A percentile compares a stretch with the other conserved stretches of the same genome.
Conservation (phyloP, 1,139 yeast genomes). For the Debaryomyces sp. region DNA sequence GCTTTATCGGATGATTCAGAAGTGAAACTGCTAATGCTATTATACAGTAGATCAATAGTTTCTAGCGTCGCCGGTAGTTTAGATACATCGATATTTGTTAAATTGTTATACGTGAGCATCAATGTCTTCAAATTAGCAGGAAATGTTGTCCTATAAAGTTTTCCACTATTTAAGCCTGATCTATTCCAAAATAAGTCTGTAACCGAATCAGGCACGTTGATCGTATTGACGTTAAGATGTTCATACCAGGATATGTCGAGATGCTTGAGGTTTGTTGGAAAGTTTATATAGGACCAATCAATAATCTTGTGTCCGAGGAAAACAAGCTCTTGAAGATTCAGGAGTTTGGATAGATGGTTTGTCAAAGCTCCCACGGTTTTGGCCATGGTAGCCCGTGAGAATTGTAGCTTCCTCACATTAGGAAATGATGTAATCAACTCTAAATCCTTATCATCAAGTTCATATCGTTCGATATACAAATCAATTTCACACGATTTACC, state of each 20-base stretch:
- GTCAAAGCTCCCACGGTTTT: slow-evolving; percentile 13
- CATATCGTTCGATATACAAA: slow-evolving; percentile 30
- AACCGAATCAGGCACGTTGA: slow-evolving; percentile 22
- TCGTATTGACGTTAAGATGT: slow-evolving; percentile 17
- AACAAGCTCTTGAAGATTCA: slow-evolving; percentile 26
- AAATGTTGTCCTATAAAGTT: slow-evolving; percentile 18
- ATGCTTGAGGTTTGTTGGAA: slow-evolving; percentile 27
- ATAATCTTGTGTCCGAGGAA: slow-evolving; percentile 35
- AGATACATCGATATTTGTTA: slow-evolving; percentile 23
- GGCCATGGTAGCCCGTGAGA: slow-evolving; percentile 26
- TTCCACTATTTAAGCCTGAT: slow-evolving; percentile 23
- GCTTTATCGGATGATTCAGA: slow-evolving; percentile 19
- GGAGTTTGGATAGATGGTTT: slow-evolving; percentile 8
- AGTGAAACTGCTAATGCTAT: slow-evolving; percentile 16
- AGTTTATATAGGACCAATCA: slow-evolving; percentile 29
- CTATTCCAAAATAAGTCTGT: slow-evolving; percentile 35
- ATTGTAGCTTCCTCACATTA: slow-evolving; percentile 34
- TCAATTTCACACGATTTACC: slow-evolving; percentile 21
- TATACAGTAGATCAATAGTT: slow-evolving; percentile 33
- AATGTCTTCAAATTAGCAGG: slow-evolving; percentile 29
- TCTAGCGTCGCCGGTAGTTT: slow-evolving; percentile 29
- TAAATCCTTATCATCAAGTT: slow-evolving; percentile 24
- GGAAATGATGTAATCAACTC: slow-evolving; percentile 24
- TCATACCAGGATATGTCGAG: slow-evolving; percentile 42
- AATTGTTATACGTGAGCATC: slow-evolving; percentile 37